Percentiles rank a stretch among this genome's conserved stretches.
Conservation (phyloP, 2,329 filamentous ascomycete species). For the Botrytis pseudocinerea region DNA sequence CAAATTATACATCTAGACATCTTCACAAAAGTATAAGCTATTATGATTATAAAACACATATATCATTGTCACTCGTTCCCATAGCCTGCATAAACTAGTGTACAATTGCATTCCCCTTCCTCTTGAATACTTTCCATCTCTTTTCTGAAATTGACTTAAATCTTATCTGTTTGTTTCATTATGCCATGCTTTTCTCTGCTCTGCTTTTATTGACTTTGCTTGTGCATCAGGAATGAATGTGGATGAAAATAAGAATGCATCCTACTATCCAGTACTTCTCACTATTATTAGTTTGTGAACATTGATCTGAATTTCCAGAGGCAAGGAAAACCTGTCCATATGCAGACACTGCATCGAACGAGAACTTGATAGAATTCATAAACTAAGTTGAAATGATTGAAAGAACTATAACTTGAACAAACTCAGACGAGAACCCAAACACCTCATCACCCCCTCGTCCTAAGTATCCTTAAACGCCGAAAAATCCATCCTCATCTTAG, state of each 20-base stretch:
- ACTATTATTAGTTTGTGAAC: neutral
- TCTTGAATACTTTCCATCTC: neutral
- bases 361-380: constrained; percentile 8
- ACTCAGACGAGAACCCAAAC: constrained; percentile 10
- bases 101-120: neutral
- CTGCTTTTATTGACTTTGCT: neutral
- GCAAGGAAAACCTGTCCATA: neutral
- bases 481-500: constrained; percentile 13
- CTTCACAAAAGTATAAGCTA: neutral
- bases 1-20: no score
- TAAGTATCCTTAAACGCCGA: constrained; percentile 5
- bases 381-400: constrained; percentile 1
- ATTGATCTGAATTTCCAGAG: neutral
- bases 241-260: neutral
- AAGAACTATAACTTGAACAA: constrained; percentile 11
- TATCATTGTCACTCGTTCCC: neutral
- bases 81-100: neutral
- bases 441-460: neutral
- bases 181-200: neutral
- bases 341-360: neutral
- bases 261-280: neutral
- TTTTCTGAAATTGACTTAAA: neutral
- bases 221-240: neutral
- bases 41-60: no score
- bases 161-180: neutral